A percentile compares a stretch with the other conserved stretches of the same genome.
Evolutionary conservation across 352 stramenopile species (phyloP).

Genomic region (Phytophthora aleatoria): DNA sequence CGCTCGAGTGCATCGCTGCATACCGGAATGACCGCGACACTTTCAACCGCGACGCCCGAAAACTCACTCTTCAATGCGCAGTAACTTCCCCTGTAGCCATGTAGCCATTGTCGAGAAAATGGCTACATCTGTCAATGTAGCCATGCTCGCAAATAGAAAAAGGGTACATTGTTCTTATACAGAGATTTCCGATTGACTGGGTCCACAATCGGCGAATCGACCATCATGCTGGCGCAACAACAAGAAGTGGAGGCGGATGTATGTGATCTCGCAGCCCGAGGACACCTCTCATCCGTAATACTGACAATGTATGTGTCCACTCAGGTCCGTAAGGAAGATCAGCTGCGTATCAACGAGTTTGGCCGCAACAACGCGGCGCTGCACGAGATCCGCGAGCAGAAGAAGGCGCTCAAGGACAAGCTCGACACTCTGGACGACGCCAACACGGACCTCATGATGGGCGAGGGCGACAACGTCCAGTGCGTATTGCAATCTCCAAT

Average conservation of each 20-base stretch:
- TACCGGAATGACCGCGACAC: constrained; percentile 41
- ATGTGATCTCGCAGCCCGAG: constrained; percentile 26
- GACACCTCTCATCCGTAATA: neutral
- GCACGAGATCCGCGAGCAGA: constrained; percentile 92
- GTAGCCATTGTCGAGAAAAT: neutral
- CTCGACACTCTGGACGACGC: constrained; percentile 97
- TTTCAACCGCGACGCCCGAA: constrained; percentile 40
- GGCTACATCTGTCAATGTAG: constrained; percentile 4
- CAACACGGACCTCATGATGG: constrained; percentile 98
- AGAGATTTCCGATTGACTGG: constrained; percentile 27
- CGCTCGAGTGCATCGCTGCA: constrained; percentile 55
- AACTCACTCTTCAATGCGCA: constrained; percentile 37
- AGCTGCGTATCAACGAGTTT: constrained; percentile 98
- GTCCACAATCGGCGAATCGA: constrained; percentile 1
- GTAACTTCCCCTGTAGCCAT: neutral
- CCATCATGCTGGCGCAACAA: constrained; percentile 74
- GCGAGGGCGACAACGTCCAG: constrained; percentile 84
- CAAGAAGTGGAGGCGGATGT: constrained; percentile 87
- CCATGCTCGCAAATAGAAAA: constrained; percentile 1
- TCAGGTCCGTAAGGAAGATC: constrained; percentile 96
- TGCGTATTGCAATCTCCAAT: constrained; percentile 27
- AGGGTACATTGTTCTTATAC: constrained; percentile 26
- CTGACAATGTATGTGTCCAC: neutral
- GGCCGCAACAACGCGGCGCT: constrained; percentile 95
- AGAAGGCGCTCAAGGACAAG: constrained; percentile 93